A percentile compares a stretch with the other conserved stretches of the same genome.
Evolutionary conservation across 495 filamentous ascomycete species (phyloP).

Genomic region (Penicillium cataractarum): DNA sequence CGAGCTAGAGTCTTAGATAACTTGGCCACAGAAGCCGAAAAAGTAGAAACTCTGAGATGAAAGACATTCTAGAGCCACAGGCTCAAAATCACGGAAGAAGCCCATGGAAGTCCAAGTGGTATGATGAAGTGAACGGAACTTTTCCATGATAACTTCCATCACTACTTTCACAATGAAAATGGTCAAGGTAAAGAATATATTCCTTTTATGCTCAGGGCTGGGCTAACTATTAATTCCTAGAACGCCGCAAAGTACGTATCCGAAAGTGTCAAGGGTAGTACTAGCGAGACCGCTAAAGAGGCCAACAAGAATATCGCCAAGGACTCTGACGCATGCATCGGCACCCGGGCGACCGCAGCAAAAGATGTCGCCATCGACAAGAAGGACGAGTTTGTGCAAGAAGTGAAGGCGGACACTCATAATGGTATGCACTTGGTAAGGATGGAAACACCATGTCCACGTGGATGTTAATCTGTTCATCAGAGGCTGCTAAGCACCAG

Average conservation of each 20-base stretch:
- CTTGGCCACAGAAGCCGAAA: too few species aligned
- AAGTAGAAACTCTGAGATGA: too few species aligned
- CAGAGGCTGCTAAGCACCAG: too few species aligned
- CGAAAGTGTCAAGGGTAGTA: constrained; percentile 21
- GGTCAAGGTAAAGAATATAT: constrained; percentile 7
- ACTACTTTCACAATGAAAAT: constrained; percentile 16
- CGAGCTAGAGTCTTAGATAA: neutral
- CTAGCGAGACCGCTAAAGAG: constrained; percentile 23
- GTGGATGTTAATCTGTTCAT: too few species aligned
- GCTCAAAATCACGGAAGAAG: too few species aligned
- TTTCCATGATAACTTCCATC: neutral
- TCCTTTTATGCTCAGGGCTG: neutral
- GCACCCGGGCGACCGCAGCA: constrained; percentile 21
- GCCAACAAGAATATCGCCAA: constrained; percentile 27
- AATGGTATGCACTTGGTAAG: too few species aligned
- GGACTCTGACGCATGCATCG: constrained; percentile 16
- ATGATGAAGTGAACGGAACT: neutral
- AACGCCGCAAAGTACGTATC: constrained; percentile 24
- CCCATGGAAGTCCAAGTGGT: too few species aligned
- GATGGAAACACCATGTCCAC: too few species aligned
- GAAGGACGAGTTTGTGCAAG: constrained; percentile 23
- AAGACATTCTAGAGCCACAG: too few species aligned
- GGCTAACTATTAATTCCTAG: constrained; percentile 10
- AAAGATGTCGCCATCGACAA: constrained; percentile 25
- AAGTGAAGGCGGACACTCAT: constrained; percentile 26